Evolutionary conservation across 1,284 basidiomycete genomes (phyloP).

Genomic region (Puccinia novopanici): DNA sequence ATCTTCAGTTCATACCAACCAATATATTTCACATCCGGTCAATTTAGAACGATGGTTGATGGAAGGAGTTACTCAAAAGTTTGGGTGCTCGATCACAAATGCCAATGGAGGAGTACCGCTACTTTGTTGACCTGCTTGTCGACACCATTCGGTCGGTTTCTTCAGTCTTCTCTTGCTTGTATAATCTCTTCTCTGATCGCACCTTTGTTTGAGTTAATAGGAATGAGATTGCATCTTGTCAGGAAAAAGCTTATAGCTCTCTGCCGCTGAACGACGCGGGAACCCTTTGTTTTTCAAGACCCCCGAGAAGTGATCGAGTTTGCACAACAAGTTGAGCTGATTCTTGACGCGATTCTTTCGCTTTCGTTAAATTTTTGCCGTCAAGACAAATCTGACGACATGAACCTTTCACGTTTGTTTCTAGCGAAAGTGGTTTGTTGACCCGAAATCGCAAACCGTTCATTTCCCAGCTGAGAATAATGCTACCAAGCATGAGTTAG

Average conservation of each 20-base stretch:
- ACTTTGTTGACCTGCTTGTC: conserved; percentile 40
- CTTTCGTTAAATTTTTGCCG: not conserved
- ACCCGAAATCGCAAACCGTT: conserved; percentile 67
- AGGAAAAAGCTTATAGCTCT: conserved; percentile 83
- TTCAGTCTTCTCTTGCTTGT: not conserved
- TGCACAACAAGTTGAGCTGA: conserved; percentile 66
- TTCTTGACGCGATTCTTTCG: not conserved
- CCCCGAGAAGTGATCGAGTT: conserved; percentile 74
- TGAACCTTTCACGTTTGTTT: not conserved
- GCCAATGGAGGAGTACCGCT: conserved; percentile 46
- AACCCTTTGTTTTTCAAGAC: conserved; percentile 83
- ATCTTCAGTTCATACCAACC: conserved; percentile 26
- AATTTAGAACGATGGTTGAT: conserved; percentile 86
- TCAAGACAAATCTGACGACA: conserved; percentile 7
- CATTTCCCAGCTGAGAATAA: conserved; percentile 69
- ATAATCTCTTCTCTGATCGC: conserved; percentile 3
- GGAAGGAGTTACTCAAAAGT: conserved; percentile 99
- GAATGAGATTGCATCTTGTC: conserved; percentile 89
- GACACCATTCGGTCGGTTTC: conserved; percentile 38
- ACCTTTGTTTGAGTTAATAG: conserved; percentile 60
- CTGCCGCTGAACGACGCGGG: conserved; percentile 83
- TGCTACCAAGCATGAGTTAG: conserved; percentile 76
- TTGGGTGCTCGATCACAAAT: conserved; percentile 85
- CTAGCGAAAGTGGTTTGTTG: conserved; percentile 73
- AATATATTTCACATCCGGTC: conserved; percentile 58